Conservation (phyloP, 208 protist genomes). For the Crithidia mellificae region DNA sequence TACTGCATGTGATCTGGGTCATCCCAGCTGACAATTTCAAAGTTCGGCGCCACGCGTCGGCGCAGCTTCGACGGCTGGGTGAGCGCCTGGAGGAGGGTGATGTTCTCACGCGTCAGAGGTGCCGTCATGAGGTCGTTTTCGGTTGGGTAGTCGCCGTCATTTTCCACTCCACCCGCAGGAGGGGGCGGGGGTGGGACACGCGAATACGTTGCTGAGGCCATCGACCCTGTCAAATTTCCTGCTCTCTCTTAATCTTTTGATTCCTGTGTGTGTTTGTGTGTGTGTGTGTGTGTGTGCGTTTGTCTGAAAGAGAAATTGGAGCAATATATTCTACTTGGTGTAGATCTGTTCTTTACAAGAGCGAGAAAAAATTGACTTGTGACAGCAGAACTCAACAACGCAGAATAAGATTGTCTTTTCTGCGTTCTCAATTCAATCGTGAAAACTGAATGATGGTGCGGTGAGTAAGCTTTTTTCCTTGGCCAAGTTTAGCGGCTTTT, state of each 20-base stretch:
- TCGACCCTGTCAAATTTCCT: neutral
- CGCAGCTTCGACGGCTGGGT: conserved; percentile 24
- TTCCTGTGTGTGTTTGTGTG: neutral
- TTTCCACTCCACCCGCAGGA: neutral
- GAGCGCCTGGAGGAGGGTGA: conserved; percentile 21
- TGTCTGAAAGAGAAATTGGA: too few species aligned
- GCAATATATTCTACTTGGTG: too few species aligned
- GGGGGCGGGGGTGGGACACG: conserved; percentile 9
- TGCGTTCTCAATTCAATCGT: too few species aligned
- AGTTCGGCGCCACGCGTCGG: conserved; percentile 25
- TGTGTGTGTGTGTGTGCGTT: too few species aligned
- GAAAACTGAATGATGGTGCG: too few species aligned
- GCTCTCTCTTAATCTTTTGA: neutral
- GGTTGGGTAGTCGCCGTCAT: neutral
- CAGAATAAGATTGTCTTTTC: too few species aligned
- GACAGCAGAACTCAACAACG: too few species aligned
- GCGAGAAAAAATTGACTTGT: too few species aligned
- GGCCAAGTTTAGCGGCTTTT: too few species aligned
- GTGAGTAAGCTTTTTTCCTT: too few species aligned
- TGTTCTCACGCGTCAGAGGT: neutral
- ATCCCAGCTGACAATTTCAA: conserved; percentile 16
- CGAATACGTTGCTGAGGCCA: conserved; percentile 11
- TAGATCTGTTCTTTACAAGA: too few species aligned
- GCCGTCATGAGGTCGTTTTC: conserved; percentile 3
- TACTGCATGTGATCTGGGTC: conserved; percentile 25